phyloP scores from a whole-genome alignment of 78 protist species.

The Dictyostelium citrinum region DNA sequence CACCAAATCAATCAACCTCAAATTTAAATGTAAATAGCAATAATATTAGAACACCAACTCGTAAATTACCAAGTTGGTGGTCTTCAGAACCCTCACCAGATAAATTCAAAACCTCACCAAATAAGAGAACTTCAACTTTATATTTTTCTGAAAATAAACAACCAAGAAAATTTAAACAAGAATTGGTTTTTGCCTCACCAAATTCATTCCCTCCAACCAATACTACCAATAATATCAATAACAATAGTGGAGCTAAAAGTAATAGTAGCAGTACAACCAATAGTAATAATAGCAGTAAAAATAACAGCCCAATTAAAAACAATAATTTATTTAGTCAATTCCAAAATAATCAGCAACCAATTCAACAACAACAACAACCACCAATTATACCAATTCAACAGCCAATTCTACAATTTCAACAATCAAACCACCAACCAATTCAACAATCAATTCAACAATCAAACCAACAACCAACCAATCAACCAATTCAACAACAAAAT shows the following conservation, averaged over 20 bases:
- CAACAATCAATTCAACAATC: background rate
- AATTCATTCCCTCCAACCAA: background rate
- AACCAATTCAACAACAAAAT: background rate
- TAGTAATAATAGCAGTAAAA: background rate
- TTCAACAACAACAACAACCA: background rate
- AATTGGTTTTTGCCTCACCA: slow-evolving; percentile 20
- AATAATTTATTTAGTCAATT: background rate
- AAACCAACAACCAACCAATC: background rate
- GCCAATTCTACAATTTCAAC: background rate
- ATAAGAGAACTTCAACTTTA: slow-evolving; percentile 26
- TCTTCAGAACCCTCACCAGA: background rate
- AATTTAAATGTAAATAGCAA: background rate
- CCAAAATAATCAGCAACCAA: background rate
- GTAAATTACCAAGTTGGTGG: slow-evolving; percentile 30
- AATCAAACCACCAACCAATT: background rate
- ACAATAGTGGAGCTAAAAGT: background rate
- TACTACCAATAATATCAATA: background rate
- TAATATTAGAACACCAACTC: background rate
- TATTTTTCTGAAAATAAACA: slow-evolving; percentile 33
- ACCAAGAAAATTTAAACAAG: background rate
- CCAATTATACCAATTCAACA: background rate
- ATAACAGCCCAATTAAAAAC: background rate
- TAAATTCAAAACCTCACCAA: slow-evolving; percentile 20
- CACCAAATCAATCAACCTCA: background rate
- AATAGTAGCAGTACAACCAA: background rate